Evolutionary conservation across 768 basidiomycete species (phyloP), one percentile per base, ranked within the genome.

Genomic region (Phanerochaete carnosa): DNA sequence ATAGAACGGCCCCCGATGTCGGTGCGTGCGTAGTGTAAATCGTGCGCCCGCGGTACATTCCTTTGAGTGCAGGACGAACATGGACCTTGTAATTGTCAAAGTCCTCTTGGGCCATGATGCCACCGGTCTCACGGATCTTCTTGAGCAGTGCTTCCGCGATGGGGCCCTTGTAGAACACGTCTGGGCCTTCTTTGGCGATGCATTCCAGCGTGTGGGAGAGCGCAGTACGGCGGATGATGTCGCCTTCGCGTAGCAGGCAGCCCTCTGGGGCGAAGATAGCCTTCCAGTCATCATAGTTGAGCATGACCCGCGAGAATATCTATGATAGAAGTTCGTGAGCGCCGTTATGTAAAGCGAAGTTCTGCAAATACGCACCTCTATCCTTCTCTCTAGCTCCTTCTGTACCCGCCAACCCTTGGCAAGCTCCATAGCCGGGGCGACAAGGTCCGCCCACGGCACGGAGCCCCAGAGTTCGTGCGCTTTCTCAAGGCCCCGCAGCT

Each of bases 11-110:
- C 5, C 96, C 95, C 12, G 89, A 89, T 9, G 90, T 87, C 5
- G 97, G 97, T 13, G 93, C 88, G 67, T 87, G 84, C 0, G 89
- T 81, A 0, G 94, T 95, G 73, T 93, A 97, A 39, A 98, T 79
- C 63, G 83, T 92, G 66, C 85, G 84, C 45, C 86, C 86, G 19
- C 81, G 82, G 73, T 92, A 99, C 0, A 82, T 86, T 8, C 93
- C 90, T 67, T 87, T 72, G 43, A 98, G 77, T 6, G 97, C 94
- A 49, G 77, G 88, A 47, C 82, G 76, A 11, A 92, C 84, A 59
- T 82, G 83, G 37, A 90, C 85, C 16, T 76, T 72, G 72, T 95
- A 98, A 43, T 79, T 78, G 58, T 79, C 78, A 11, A 96, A 73
- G 76, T 98, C 96, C 47, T 82, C 78, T 59, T 85, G 78, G 4